Conservation (phyloP, 768 basidiomycete species). For the Russula dissimulans region DNA sequence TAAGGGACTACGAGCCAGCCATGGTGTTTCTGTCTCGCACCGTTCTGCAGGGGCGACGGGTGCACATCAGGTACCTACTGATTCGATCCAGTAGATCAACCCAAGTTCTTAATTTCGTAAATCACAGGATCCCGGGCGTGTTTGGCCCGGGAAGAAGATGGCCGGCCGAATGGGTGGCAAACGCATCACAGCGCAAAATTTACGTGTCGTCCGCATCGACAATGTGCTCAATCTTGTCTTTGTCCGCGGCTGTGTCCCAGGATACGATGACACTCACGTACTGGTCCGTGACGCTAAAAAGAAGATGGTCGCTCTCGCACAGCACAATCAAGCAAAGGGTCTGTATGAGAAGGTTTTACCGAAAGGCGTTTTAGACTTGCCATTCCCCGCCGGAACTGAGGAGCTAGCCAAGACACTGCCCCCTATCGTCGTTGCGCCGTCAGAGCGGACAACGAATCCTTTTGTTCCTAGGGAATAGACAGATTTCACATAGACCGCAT, state of each 20-base stretch:
- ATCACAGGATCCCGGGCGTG: slow-evolving; percentile 82
- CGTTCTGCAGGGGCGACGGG: slow-evolving; percentile 90
- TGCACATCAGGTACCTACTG: slow-evolving; percentile 71
- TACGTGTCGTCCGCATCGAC: slow-evolving; percentile 84
- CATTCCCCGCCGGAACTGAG: slow-evolving; percentile 85
- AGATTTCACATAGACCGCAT: background rate
- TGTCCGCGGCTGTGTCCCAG: slow-evolving; percentile 87
- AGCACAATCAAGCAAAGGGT: slow-evolving; percentile 59
- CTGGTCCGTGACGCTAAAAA: slow-evolving; percentile 85
- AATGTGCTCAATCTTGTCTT: slow-evolving; percentile 78
- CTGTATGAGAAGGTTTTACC: slow-evolving; percentile 71
- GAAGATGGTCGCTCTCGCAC: slow-evolving; percentile 55
- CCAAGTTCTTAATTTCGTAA: slow-evolving; percentile 8
- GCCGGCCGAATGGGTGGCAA: slow-evolving; percentile 85
- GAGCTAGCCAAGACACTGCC: slow-evolving; percentile 64
- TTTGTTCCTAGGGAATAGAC: slow-evolving; percentile 62
- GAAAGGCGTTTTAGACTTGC: slow-evolving; percentile 73
- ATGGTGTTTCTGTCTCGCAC: slow-evolving; percentile 94
- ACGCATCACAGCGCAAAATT: slow-evolving; percentile 78
- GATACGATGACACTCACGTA: slow-evolving; percentile 81
- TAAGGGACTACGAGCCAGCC: slow-evolving; percentile 83
- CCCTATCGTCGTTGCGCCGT: slow-evolving; percentile 58
- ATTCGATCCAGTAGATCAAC: background rate
- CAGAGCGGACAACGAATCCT: slow-evolving; percentile 61
- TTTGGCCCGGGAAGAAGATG: slow-evolving; percentile 99